Conservation (phyloP, 305 asterid genomes). For the Rubia tinctorum region DNA sequence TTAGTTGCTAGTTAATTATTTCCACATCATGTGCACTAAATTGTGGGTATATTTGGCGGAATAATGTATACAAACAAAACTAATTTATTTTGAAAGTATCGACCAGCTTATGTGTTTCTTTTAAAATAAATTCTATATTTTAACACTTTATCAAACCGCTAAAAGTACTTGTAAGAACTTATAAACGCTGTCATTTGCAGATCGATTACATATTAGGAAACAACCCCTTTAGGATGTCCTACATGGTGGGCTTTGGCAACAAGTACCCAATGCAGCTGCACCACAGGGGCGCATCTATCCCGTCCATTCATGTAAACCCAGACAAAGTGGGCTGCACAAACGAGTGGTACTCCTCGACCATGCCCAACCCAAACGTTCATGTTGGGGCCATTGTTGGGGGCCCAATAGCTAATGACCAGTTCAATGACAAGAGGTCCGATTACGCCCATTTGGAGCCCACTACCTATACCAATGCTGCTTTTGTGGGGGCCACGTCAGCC, state of each 20-base stretch:
- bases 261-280: slow-evolving; percentile 58
- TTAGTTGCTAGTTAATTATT: too few species aligned
- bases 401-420: slow-evolving; percentile 48
- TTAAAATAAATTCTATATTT: too few species aligned
- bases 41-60: too few species aligned
- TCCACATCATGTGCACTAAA: too few species aligned
- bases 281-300: slow-evolving; percentile 77
- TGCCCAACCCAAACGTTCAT: slow-evolving; percentile 61
- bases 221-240: slow-evolving; percentile 63
- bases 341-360: slow-evolving; percentile 44
- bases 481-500: slow-evolving; percentile 55
- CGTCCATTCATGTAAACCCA: slow-evolving; percentile 41
- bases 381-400: slow-evolving; percentile 76
- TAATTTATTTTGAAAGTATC: too few species aligned
- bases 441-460: slow-evolving; percentile 59
- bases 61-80: too few species aligned
- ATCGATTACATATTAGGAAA: slow-evolving; percentile 67
- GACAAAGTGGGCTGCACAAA: slow-evolving; percentile 48
- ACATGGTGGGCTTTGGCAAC: slow-evolving; percentile 68
- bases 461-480: slow-evolving; percentile 71
- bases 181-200: slow-evolving; percentile 21
- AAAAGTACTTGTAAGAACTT: too few species aligned
- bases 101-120: too few species aligned
- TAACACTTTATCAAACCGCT: too few species aligned
- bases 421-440: slow-evolving; percentile 51